A percentile compares a stretch with the other conserved stretches of the same genome.
phyloP scores from a whole-genome alignment of 2,329 filamentous ascomycete species.

The Alternaria rosae region DNA sequence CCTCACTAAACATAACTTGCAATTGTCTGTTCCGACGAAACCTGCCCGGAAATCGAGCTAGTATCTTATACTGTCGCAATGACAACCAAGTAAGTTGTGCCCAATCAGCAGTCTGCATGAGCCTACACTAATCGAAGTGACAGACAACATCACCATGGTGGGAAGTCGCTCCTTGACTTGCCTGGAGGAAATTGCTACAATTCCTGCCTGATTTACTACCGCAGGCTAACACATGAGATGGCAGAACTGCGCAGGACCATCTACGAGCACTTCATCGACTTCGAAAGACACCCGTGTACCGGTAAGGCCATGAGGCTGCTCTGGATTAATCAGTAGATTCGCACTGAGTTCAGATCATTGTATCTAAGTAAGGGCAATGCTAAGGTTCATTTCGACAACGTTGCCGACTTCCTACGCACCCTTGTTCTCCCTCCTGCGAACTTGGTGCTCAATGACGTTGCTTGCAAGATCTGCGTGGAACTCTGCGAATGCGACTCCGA shows the following conservation, averaged over 20 bases:
- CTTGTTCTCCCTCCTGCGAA: background rate
- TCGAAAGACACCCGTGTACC: background rate
- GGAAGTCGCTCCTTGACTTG: background rate
- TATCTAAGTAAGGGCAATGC: background rate
- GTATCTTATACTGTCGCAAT: background rate
- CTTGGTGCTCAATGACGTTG: background rate
- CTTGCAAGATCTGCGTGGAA: background rate
- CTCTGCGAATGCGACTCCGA: too few species aligned
- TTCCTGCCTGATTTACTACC: background rate
- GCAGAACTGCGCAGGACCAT: background rate
- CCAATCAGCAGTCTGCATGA: accelerated
- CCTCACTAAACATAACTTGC: background rate
- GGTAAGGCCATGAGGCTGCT: background rate
- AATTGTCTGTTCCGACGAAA: background rate
- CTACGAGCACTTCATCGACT: background rate
- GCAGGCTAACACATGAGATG: background rate
- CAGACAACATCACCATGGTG: background rate
- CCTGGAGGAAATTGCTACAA: background rate
- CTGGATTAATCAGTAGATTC: background rate
- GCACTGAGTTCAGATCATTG: background rate
- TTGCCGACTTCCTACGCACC: background rate
- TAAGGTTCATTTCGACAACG: background rate
- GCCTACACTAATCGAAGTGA: background rate
- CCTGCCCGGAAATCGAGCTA: background rate
- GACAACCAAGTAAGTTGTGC: background rate